Evolutionary conservation across 2,329 filamentous ascomycete species (phyloP), one percentile per base, ranked within the genome.

Genomic region (Didymella arachidicola): DNA sequence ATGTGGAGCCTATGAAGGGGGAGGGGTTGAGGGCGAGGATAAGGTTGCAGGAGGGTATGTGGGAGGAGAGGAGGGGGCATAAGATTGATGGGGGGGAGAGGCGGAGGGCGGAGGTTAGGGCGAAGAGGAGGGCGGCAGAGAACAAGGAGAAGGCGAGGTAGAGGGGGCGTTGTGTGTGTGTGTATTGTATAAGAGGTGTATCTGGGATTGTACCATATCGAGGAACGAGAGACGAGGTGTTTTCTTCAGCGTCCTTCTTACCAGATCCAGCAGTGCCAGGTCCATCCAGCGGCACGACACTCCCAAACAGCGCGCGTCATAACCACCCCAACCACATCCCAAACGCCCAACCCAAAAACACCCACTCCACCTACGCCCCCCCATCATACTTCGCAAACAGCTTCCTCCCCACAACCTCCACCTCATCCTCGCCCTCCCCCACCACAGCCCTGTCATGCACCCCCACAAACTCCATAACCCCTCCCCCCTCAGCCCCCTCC

Each of bases 61-160:
- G 94, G 95, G 94, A 98, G 81, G 84, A 93, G 71, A 89, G 85
- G 75, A 85, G 89, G 70, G 94, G 95, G 27, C 87, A 87, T 72
- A 98, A 98, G 88, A 89, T 99, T 66, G 93, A 98, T 79, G 95
- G 95, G 73, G 95, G 95, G 83, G 95, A 99, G 83, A 88, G 95
- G 77, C 87, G 95, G 78, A 88, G 86, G 77, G 91, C 90, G 16
- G 89, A 96, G 80, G 88, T 97, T 51, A 85, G 91, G 70, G 92
- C 93, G 69, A 97, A 96, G 88, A 89, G 87, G 80, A 86, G 89
- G 65, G 87, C 90, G 50, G 88, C 88, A 34, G 91, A 93, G 80
- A 88, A 91, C 66, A 91, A 89, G 78, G 92, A 91, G 64, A 84
- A 83, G 71, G 82, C 81, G 53, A 68, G 70, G 63, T 75, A 75